phyloP scores from a whole-genome alignment of 192 early-diverging fungal genomes.

The Pilobolus umbonatus region DNA sequence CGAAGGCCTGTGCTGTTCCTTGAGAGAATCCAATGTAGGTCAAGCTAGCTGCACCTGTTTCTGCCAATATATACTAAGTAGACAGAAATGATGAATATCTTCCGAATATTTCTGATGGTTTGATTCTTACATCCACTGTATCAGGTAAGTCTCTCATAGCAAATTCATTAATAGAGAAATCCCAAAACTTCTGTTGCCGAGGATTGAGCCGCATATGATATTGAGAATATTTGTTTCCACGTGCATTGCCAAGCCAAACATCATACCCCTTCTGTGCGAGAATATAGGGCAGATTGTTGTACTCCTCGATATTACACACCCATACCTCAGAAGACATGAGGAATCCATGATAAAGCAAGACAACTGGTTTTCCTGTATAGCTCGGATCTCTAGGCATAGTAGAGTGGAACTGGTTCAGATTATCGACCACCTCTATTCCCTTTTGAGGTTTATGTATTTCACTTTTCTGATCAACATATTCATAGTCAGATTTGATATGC shows the following conservation, averaged over 20 bases:
- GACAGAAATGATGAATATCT: background rate
- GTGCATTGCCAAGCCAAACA: conserved; percentile 93
- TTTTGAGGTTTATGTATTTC: conserved; percentile 14
- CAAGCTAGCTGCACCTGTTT: conserved; percentile 73
- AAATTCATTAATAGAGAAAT: conserved; percentile 92
- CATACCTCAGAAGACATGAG: conserved; percentile 92
- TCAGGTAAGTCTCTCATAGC: conserved; percentile 84
- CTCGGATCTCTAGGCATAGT: background rate
- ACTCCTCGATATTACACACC: conserved; percentile 78
- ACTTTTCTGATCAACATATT: background rate
- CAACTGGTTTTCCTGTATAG: conserved; percentile 65
- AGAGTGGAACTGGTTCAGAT: conserved; percentile 5
- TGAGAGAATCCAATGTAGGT: conserved; percentile 98
- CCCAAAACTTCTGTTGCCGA: conserved; percentile 75
- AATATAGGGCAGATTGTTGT: conserved; percentile 72
- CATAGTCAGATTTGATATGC: conserved; percentile 10
- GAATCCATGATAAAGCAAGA: conserved; percentile 93
- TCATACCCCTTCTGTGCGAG: conserved; percentile 90
- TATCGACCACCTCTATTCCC: conserved; percentile 21
- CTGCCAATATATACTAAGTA: conserved; percentile 71
- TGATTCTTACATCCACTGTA: conserved; percentile 62
- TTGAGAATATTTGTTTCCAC: conserved; percentile 93
- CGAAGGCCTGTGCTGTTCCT: conserved; percentile 87
- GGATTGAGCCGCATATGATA: conserved; percentile 70
- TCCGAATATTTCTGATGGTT: background rate